A percentile compares a stretch with the other conserved stretches of the same genome.
These are phyloP conservation scores for Pneumocystis carinii DNA, from an alignment of 1,139 yeast species.

Conservation along the genomic window DNA sequence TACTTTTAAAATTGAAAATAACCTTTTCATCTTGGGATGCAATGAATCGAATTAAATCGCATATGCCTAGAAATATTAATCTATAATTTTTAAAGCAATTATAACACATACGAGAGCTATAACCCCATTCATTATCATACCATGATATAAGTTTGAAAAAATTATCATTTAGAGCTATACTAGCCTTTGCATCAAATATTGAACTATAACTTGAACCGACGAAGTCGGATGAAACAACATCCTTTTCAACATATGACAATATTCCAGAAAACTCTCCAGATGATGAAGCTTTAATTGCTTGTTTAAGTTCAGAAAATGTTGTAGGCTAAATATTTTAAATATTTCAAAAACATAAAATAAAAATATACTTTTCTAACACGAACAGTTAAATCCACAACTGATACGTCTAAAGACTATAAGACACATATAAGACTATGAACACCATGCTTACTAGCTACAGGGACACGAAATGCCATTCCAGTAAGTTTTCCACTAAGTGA, in stretches of 20 bases:
- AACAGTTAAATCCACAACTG: conserved; percentile 60
- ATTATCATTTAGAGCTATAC: conserved; percentile 66
- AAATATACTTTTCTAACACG: conserved; percentile 38
- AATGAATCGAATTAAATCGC: not conserved
- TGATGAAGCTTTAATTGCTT: conserved; percentile 49
- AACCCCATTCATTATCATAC: conserved; percentile 87
- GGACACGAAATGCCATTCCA: conserved; percentile 79
- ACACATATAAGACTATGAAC: no score
- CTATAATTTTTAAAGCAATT: not conserved
- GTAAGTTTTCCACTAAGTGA: conserved; percentile 77
- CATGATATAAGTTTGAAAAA: conserved; percentile 76
- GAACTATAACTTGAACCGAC: conserved; percentile 64
- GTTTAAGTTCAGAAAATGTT: conserved; percentile 61
- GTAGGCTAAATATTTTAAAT: conserved; percentile 27
- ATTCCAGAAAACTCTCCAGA: conserved; percentile 64
- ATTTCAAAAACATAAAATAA: not conserved
- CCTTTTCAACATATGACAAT: conserved; percentile 72
- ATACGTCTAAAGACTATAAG: conserved; percentile 44
- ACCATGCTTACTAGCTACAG: conserved; percentile 31
- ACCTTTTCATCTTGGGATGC: not conserved
- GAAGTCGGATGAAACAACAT: conserved; percentile 76
- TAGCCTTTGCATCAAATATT: conserved; percentile 73
- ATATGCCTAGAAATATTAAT: not conserved
- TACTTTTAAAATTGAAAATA: not conserved
- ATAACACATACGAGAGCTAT: conserved; percentile 64